Percentiles rank a stretch among this genome's conserved stretches.
These are phyloP conservation scores for Hamamelis virginiana DNA, from an alignment of 164 flowering plant species.

Conservation along the genomic window DNA sequence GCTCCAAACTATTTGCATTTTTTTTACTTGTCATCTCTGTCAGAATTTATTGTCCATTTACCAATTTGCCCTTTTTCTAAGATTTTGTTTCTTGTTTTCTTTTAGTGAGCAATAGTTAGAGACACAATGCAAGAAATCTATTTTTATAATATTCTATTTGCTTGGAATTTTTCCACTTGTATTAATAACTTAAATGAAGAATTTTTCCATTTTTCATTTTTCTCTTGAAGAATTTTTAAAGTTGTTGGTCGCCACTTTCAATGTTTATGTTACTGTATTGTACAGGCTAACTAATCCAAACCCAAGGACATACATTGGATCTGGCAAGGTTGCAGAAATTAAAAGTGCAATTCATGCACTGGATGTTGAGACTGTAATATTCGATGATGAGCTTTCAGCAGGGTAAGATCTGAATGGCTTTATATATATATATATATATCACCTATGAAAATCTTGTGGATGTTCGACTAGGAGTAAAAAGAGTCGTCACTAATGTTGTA, in stretches of 20 bases:
- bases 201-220: neutral
- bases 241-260: neutral
- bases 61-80: too few species aligned
- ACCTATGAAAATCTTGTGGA: neutral
- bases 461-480: neutral
- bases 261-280: neutral
- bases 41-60: too few species aligned
- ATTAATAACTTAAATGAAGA: too few species aligned
- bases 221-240: neutral
- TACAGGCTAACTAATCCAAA: slow-evolving; percentile 73
- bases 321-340: slow-evolving; percentile 94
- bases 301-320: slow-evolving; percentile 85
- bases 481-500: slow-evolving; percentile 3
- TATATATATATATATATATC: neutral
- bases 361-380: slow-evolving; percentile 88
- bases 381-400: slow-evolving; percentile 96
- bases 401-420: slow-evolving; percentile 49
- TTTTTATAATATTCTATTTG: too few species aligned
- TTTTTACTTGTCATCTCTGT: too few species aligned
- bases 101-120: too few species aligned
- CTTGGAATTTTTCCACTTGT: too few species aligned
- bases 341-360: slow-evolving; percentile 77
- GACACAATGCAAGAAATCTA: too few species aligned
- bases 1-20: too few species aligned
- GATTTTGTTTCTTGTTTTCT: too few species aligned